phyloP scores from a whole-genome alignment of 768 basidiomycete genomes.

The Phaffia australis region DNA sequence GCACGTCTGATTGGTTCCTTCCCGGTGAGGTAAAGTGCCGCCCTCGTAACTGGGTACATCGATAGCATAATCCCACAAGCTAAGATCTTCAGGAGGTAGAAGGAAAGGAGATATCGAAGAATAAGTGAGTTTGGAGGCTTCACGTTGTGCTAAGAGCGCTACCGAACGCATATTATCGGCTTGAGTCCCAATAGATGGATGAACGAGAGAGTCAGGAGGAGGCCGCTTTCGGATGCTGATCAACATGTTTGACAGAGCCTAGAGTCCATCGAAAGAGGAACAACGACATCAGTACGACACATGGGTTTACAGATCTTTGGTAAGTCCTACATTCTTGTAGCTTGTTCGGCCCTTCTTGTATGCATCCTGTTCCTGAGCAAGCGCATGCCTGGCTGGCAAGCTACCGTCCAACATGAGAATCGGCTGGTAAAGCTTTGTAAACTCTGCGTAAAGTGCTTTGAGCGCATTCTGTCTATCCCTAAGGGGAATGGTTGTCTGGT shows the following conservation, averaged over 20 bases:
- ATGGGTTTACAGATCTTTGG: no score
- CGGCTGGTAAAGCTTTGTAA: constrained; percentile 53
- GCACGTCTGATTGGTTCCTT: constrained; percentile 53
- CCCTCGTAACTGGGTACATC: constrained; percentile 59
- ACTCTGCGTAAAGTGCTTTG: constrained; percentile 62
- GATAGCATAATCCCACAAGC: constrained; percentile 59
- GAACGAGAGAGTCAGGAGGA: constrained; percentile 49
- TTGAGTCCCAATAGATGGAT: constrained; percentile 70
- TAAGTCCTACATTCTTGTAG: constrained; percentile 60
- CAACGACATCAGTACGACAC: background rate
- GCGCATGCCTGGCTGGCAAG: constrained; percentile 53
- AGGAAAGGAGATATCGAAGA: constrained; percentile 48
- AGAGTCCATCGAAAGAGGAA: constrained; percentile 16
- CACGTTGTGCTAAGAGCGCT: background rate
- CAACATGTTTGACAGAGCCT: constrained; percentile 50
- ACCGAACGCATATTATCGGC: constrained; percentile 29
- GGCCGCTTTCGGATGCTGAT: constrained; percentile 48
- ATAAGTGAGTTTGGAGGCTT: constrained; percentile 46
- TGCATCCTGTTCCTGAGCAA: constrained; percentile 68
- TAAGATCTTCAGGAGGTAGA: constrained; percentile 50
- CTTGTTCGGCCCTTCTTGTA: constrained; percentile 62
- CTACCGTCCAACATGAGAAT: background rate
- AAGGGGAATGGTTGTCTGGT: constrained; percentile 58
- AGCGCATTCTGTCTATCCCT: constrained; percentile 55
- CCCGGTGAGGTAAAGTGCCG: constrained; percentile 52